phyloP scores from a whole-genome alignment of 257 asterid species.

The Lavandula angustifolia region DNA sequence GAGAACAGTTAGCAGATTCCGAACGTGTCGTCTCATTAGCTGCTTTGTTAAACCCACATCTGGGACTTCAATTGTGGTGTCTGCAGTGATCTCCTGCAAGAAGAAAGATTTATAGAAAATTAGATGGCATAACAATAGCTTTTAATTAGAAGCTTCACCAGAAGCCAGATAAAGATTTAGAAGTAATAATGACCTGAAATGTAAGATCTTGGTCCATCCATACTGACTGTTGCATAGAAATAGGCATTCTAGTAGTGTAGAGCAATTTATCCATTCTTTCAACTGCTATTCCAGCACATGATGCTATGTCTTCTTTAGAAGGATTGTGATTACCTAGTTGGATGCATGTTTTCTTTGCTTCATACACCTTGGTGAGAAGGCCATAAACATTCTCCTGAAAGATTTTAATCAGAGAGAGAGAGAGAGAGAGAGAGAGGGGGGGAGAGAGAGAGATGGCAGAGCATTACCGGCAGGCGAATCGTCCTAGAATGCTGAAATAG shows the following conservation, averaged over 20 bases:
- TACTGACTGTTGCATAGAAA: slow-evolving; percentile 75
- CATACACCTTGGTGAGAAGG: slow-evolving; percentile 68
- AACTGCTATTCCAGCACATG: slow-evolving; percentile 65
- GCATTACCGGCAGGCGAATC: slow-evolving; percentile 86
- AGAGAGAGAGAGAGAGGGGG: too few species aligned
- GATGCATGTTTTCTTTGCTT: slow-evolving; percentile 61
- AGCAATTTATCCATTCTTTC: slow-evolving; percentile 68
- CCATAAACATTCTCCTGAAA: slow-evolving; percentile 81
- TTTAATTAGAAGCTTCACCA: slow-evolving; percentile 21
- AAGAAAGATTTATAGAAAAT: slow-evolving; percentile 14
- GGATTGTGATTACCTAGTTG: slow-evolving; percentile 66
- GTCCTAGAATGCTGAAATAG: slow-evolving; percentile 88
- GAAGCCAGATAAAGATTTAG: neutral
- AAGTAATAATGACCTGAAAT: slow-evolving; percentile 36
- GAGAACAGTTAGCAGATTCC: slow-evolving; percentile 62
- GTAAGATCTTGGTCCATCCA: slow-evolving; percentile 79
- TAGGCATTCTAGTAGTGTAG: slow-evolving; percentile 63
- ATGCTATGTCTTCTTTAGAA: slow-evolving; percentile 71
- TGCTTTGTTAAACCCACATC: slow-evolving; percentile 55
- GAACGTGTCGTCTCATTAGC: slow-evolving; percentile 78
- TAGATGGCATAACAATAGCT: neutral
- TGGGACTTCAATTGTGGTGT: slow-evolving; percentile 64
- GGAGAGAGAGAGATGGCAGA: neutral
- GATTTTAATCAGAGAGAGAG: too few species aligned
- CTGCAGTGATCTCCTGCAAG: slow-evolving; percentile 83